phyloP scores from a whole-genome alignment of 2,329 filamentous ascomycete genomes.

The Huntiella moniliformis region DNA sequence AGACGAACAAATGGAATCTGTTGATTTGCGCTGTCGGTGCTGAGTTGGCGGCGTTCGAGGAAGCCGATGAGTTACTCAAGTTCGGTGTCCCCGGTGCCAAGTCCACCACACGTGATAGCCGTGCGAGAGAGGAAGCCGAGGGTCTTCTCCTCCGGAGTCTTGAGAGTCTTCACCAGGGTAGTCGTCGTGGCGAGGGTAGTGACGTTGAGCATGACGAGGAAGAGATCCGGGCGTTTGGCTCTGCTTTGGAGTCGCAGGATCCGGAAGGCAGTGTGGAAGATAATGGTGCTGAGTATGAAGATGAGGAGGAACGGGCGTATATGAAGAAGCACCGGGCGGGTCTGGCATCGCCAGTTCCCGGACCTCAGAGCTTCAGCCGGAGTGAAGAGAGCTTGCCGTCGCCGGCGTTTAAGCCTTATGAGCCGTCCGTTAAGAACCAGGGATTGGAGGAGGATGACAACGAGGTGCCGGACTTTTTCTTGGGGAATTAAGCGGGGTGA shows the following conservation, averaged over 20 bases:
- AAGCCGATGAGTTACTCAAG: slow-evolving; percentile 38
- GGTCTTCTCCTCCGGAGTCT: slow-evolving; percentile 13
- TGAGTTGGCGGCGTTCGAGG: slow-evolving; percentile 47
- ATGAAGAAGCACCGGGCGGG: background rate
- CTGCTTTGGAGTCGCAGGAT: too few species aligned
- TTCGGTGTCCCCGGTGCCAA: slow-evolving; percentile 18
- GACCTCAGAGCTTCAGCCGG: slow-evolving; percentile 4
- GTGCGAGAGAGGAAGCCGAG: background rate
- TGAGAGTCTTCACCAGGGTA: background rate
- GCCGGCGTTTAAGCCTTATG: slow-evolving; percentile 10
- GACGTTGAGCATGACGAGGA: background rate
- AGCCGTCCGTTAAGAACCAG: slow-evolving; percentile 3
- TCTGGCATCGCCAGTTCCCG: slow-evolving; percentile 3
- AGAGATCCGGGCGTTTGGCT: background rate
- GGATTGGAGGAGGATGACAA: slow-evolving; percentile 21
- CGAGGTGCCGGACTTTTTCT: slow-evolving; percentile 24
- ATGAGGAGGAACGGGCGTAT: background rate
- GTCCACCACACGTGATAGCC: slow-evolving; percentile 7
- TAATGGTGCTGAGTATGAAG: background rate
- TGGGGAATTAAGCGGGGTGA: background rate
- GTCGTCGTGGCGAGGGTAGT: background rate
- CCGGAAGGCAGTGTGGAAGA: background rate
- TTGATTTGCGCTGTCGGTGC: slow-evolving; percentile 59
- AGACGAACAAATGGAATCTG: slow-evolving; percentile 50
- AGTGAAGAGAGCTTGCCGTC: slow-evolving; percentile 8